Evolutionary conservation across 352 stramenopile genomes (phyloP).

Genomic region (Globisporangium emineosum): DNA sequence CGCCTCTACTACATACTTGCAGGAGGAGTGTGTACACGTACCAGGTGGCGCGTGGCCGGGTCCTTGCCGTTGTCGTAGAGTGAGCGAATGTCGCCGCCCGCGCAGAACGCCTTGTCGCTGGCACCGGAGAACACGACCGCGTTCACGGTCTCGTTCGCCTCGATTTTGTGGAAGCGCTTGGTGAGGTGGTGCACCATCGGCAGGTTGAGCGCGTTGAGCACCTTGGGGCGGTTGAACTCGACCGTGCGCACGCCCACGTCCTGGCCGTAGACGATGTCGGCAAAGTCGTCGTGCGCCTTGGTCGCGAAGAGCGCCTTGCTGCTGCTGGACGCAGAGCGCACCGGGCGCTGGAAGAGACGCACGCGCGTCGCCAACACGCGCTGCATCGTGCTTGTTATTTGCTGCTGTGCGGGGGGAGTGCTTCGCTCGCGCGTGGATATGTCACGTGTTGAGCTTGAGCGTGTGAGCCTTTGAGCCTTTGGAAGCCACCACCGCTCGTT

Average conservation of each 20-base stretch:
- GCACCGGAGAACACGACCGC: constrained; percentile 79
- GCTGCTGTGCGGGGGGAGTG: background rate
- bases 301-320: constrained; percentile 25
- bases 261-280: constrained; percentile 74
- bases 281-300: constrained; percentile 47
- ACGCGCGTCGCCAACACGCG: constrained; percentile 47
- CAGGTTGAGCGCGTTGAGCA: constrained; percentile 90
- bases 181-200: constrained; percentile 91
- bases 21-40: constrained; percentile 4
- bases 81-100: constrained; percentile 92
- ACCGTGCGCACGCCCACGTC: constrained; percentile 80
- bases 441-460: background rate
- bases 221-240: constrained; percentile 89
- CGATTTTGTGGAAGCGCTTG: constrained; percentile 80
- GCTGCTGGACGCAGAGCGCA: constrained; percentile 17
- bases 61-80: constrained; percentile 85
- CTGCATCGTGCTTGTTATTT: constrained; percentile 32
- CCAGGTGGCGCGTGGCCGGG: constrained; percentile 57
- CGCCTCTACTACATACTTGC: background rate
- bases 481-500: constrained; percentile 11
- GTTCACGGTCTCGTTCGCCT: constrained; percentile 76
- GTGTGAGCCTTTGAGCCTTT: background rate
- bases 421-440: background rate
- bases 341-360: constrained; percentile 58
- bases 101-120: constrained; percentile 92